These are phyloP conservation scores for Naganishia vaughanmartiniae DNA, from an alignment of 768 basidiomycete genomes.

Conservation along the genomic window DNA sequence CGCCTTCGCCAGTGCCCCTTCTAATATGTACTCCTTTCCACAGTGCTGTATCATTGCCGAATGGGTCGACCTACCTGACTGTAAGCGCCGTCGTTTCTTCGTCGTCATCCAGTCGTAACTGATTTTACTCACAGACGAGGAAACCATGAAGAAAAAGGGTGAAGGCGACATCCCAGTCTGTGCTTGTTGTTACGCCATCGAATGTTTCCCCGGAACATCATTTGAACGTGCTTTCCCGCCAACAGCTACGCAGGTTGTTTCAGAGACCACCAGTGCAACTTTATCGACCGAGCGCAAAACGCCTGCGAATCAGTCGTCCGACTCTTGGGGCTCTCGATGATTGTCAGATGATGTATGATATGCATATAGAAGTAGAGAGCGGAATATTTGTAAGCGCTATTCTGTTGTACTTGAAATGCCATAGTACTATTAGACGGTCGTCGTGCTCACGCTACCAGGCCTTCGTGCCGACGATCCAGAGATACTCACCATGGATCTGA, in stretches of 20 bases:
- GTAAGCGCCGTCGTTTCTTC: not conserved
- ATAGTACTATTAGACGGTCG: no score
- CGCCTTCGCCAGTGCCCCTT: not conserved
- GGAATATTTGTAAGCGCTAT: no score
- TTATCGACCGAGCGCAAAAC: not conserved
- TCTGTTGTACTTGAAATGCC: no score
- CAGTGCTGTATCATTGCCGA: constrained; percentile 26
- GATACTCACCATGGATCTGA: no score
- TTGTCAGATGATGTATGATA: not conserved
- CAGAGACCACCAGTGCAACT: not conserved
- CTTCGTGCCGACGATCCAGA: no score
- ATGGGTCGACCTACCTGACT: constrained; percentile 21
- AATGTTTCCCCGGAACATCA: not conserved
- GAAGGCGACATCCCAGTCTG: constrained; percentile 12
- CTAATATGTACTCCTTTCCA: not conserved
- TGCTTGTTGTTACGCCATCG: constrained; percentile 13
- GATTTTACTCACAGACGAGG: not conserved
- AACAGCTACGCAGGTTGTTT: not conserved
- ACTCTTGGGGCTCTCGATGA: not conserved
- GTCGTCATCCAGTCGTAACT: not conserved
- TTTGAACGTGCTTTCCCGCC: constrained; percentile 14
- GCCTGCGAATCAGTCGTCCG: not conserved
- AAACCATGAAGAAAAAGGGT: constrained; percentile 17
- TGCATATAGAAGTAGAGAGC: no score
- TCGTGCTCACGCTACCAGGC: no score